phyloP scores from a whole-genome alignment of 2,329 filamentous ascomycete species.

The Calonectria hongkongensis region DNA sequence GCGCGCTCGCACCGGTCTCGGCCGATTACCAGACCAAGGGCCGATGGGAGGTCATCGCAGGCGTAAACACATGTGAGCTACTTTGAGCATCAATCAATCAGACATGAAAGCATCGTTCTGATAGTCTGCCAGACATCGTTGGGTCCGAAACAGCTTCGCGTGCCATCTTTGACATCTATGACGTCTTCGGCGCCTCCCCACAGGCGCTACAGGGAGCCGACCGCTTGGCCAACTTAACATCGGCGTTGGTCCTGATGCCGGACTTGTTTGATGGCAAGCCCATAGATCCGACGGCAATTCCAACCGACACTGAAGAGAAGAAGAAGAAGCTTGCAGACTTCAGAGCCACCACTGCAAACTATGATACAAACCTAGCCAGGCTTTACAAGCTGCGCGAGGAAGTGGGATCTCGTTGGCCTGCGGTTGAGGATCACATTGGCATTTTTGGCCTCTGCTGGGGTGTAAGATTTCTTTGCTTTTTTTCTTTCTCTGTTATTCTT shows the following conservation, averaged over 20 bases:
- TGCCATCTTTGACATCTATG: slow-evolving; percentile 64
- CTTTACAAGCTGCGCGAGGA: slow-evolving; percentile 58
- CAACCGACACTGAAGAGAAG: slow-evolving; percentile 67
- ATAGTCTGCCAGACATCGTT: slow-evolving; percentile 56
- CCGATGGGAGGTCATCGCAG: slow-evolving; percentile 62
- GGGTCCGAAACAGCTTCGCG: slow-evolving; percentile 7
- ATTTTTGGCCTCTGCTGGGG: slow-evolving; percentile 71
- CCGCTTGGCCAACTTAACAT: slow-evolving; percentile 60
- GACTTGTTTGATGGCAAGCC: slow-evolving; percentile 63
- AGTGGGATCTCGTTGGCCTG: slow-evolving; percentile 58
- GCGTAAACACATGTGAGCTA: slow-evolving; percentile 64
- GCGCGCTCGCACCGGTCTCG: slow-evolving; percentile 60
- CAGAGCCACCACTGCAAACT: slow-evolving; percentile 55
- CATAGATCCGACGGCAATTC: slow-evolving; percentile 59
- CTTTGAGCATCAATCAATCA: background rate
- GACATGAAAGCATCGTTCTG: background rate
- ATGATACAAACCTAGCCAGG: slow-evolving; percentile 54
- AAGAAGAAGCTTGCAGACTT: slow-evolving; percentile 58
- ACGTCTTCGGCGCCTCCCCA: slow-evolving; percentile 67
- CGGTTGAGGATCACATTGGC: slow-evolving; percentile 63
- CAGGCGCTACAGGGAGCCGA: slow-evolving; percentile 71
- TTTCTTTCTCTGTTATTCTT: too few species aligned
- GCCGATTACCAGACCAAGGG: slow-evolving; percentile 64
- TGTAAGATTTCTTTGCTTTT: slow-evolving; percentile 6
- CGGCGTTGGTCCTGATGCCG: slow-evolving; percentile 64